Percentiles rank a stretch among this genome's conserved stretches.
Evolutionary conservation across 345 rosid species (phyloP).

Genomic region (Nasturtium officinale): DNA sequence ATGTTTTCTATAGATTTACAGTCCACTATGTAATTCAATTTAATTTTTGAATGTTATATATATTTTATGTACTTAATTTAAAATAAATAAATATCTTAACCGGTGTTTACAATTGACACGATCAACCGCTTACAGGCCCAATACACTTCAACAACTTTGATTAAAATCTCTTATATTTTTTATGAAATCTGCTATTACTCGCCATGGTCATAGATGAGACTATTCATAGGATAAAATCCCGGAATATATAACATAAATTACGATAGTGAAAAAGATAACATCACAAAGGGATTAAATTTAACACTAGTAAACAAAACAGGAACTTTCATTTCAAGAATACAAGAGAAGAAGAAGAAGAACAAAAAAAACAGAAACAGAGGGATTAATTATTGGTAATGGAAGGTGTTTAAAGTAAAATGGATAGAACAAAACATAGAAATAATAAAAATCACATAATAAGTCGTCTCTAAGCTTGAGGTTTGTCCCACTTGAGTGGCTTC

Average conservation of each 20-base stretch:
- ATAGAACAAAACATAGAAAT: neutral
- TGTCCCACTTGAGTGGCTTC: constrained; percentile 49
- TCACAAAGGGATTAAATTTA: neutral
- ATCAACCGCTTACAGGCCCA: too few relatives aligned
- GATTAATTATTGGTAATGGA: constrained; percentile 32
- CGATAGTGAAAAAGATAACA: neutral
- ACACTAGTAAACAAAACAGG: constrained; percentile 11
- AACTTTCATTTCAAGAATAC: constrained; percentile 31
- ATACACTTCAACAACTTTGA: too few relatives aligned
- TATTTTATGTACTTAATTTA: too few relatives aligned
- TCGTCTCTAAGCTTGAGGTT: constrained; percentile 40
- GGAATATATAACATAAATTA: neutral
- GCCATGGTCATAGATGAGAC: neutral
- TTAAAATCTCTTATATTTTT: too few relatives aligned
- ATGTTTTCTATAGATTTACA: neutral
- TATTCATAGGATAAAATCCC: neutral
- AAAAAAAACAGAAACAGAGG: neutral
- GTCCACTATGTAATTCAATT: too few relatives aligned
- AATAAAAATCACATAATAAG: neutral
- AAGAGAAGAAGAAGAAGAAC: neutral
- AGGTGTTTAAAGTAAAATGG: constrained; percentile 22
- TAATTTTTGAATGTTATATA: too few relatives aligned
- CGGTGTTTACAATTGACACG: too few relatives aligned
- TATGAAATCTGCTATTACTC: neutral
- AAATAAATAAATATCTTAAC: too few relatives aligned